Evolutionary conservation across 345 rosid genomes (phyloP).

Genomic region (Camelina neglecta): DNA sequence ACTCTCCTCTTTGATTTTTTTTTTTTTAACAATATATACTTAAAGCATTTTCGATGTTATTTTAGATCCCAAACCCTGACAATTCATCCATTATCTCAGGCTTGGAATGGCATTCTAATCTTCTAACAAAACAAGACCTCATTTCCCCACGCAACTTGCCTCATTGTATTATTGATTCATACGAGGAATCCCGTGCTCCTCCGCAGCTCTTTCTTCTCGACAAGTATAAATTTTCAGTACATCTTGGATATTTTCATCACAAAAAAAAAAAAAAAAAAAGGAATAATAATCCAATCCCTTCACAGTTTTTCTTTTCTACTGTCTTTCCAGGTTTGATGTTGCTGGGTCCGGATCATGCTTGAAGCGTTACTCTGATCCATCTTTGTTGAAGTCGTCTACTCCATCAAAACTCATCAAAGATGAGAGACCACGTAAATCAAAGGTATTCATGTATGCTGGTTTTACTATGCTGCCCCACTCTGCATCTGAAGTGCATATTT

Average conservation of each 20-base stretch:
- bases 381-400: slow-evolving; percentile 61
- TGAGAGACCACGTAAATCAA: slow-evolving; percentile 64
- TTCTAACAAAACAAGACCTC: slow-evolving; percentile 59
- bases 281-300: neutral
- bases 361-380: slow-evolving; percentile 95
- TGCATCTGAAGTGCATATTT: slow-evolving; percentile 11
- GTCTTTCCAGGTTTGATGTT: slow-evolving; percentile 75
- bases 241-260: neutral
- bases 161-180: slow-evolving; percentile 86
- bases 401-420: slow-evolving; percentile 39
- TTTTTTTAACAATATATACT: too few species aligned
- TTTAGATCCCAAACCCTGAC: neutral
- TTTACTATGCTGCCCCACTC: slow-evolving; percentile 13
- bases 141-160: slow-evolving; percentile 77
- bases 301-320: neutral
- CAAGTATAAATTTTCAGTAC: slow-evolving; percentile 66
- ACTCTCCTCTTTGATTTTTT: neutral
- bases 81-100: slow-evolving; percentile 44
- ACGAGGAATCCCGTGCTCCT: slow-evolving; percentile 83
- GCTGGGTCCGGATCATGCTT: slow-evolving; percentile 93
- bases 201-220: slow-evolving; percentile 86
- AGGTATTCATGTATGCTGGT: slow-evolving; percentile 53
- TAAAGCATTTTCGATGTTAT: too few species aligned
- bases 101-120: slow-evolving; percentile 74
- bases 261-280: too few species aligned